phyloP scores from a whole-genome alignment of 225 moss, liverwort and hornwort genomes.

The Pseudisothecium myosuroides region DNA sequence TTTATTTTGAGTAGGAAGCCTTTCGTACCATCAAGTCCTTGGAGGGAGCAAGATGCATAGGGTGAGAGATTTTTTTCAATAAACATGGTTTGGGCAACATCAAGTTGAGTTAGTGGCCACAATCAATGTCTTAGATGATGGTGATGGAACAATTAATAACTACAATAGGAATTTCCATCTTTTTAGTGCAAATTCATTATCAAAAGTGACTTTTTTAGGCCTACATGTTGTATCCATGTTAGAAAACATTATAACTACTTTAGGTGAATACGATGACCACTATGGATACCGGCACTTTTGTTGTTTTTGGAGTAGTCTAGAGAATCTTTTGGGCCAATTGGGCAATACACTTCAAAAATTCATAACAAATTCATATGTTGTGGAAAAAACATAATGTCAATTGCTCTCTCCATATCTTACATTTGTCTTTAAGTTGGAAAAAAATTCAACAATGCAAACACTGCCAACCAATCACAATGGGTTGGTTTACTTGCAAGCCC shows the following conservation, averaged over 20 bases:
- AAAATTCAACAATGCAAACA: not conserved
- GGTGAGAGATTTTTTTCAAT: not conserved
- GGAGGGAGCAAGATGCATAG: not conserved
- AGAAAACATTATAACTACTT: not conserved
- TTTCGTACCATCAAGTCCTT: accelerated
- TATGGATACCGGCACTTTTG: accelerated
- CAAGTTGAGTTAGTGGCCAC: not conserved
- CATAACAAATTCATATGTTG: not conserved
- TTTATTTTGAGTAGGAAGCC: not conserved
- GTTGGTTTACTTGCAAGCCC: no score
- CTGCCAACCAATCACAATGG: no score
- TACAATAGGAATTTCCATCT: not conserved
- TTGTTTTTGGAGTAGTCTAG: not conserved
- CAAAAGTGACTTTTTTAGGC: not conserved
- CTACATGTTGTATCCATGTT: not conserved
- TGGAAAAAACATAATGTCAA: not conserved
- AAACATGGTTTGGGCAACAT: not conserved
- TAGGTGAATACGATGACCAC: not conserved
- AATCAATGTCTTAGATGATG: not conserved
- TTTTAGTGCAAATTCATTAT: not conserved
- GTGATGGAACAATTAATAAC: accelerated
- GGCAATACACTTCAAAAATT: not conserved
- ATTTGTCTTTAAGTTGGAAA: not conserved
- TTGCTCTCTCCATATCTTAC: no score
- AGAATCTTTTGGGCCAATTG: accelerated